Base-by-base conservation (phyloP, 768 basidiomycete genomes). In the Suillus subluteus region DNA sequence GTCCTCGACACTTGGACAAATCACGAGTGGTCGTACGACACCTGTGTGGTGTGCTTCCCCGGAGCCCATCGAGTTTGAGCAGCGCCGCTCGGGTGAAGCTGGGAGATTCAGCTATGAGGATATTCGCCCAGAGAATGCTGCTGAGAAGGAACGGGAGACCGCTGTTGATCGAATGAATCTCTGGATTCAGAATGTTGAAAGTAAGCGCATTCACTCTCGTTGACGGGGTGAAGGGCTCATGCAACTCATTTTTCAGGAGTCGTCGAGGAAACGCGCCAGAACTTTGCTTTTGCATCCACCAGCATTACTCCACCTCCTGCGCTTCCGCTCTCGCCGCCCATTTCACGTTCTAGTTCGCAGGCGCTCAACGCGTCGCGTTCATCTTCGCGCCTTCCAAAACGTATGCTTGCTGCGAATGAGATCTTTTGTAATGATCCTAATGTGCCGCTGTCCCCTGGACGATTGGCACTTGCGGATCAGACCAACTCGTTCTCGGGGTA, bases 121-220 rank as follows among this genome's bases (percentile, higher is more conserved):
- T 26, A 79, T 79, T 23, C 73, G 76, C 6, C 74, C 76, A 5
- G 65, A 65, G 13, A 44, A 35, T 38, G 64, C 41, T 11, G 41
- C 43, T 48, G 62, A 41, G 15, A 62, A 35, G 26, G 76, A 77
- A 58, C 70, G 67, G 23, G 74, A 77, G 56, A 68, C 75, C 4
- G 77, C 75, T 16, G 68, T 80, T 3, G 91, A 95, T 70, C 82
- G 92, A 62, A 88, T 95, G 90, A 84, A 87, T 1, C 79, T 90
- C 62, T 95, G 94, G 94, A 90, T 93, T 78, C 86, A 86, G 70
- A 92, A 88, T 66, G 91, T 94, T 18, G 92, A 95, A 78, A 90
- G 93, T 94, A 75, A 73, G 92, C 86, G 11, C 43, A 41, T 38
- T 4, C 5, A 40, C 5, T 44, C 30, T 66, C 56, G 12, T 26